Percentiles rank a stretch among this genome's conserved stretches.
Evolutionary conservation across 495 filamentous ascomycete genomes (phyloP).

Genomic region (Lophiotrema nucula): DNA sequence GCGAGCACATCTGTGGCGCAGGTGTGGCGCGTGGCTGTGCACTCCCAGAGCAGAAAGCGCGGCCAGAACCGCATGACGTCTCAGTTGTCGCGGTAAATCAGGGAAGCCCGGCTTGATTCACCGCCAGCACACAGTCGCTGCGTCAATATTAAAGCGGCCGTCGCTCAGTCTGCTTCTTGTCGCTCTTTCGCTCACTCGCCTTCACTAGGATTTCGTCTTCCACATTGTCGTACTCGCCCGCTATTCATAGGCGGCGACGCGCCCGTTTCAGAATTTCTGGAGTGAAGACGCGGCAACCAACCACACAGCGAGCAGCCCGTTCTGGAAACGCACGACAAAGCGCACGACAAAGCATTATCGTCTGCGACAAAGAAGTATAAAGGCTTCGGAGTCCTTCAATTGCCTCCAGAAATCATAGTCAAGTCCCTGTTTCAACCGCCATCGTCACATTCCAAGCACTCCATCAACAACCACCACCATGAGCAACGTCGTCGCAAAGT

Average conservation of each 20-base stretch:
- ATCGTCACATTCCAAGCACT: slow-evolving; percentile 1
- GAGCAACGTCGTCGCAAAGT: slow-evolving; percentile 40
- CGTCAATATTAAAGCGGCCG: neutral
- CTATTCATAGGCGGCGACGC: slow-evolving; percentile 32
- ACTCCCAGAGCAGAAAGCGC: neutral
- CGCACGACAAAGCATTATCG: neutral
- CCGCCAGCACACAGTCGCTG: neutral
- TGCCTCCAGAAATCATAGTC: neutral
- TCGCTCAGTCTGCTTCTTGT: slow-evolving; percentile 3
- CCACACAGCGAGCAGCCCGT: slow-evolving; percentile 9
- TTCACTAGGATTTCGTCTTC: neutral
- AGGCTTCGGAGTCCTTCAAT: neutral
- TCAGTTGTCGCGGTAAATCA: neutral
- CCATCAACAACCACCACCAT: slow-evolving; percentile 28
- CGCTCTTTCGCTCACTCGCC: slow-evolving; percentile 1
- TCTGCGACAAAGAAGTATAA: slow-evolving; percentile 7
- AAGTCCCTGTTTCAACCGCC: neutral
- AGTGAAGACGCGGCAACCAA: slow-evolving; percentile 19
- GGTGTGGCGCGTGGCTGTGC: neutral
- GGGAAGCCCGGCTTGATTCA: no score
- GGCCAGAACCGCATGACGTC: neutral
- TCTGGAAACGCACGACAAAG: neutral
- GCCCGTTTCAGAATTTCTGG: slow-evolving; percentile 33
- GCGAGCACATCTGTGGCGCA: neutral
- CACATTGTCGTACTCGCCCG: slow-evolving; percentile 14